Evolutionary conservation across 768 basidiomycete species (phyloP).

Genomic region (Kwoniella pini): DNA sequence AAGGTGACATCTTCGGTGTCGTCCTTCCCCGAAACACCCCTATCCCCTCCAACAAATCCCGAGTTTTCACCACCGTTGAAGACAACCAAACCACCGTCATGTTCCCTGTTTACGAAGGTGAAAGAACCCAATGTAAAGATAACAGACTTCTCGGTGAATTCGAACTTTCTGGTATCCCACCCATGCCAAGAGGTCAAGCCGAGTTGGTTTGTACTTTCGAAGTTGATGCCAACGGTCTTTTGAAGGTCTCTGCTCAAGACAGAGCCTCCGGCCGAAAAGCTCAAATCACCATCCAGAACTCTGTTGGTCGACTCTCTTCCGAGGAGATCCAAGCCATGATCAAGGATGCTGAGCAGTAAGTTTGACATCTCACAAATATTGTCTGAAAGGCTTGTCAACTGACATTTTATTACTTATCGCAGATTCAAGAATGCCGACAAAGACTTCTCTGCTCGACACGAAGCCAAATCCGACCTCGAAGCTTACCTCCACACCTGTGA

Average conservation of each 20-base stretch:
- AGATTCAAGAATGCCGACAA: conserved; percentile 60
- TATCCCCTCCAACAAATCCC: conserved; percentile 98
- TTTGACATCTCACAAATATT: conserved; percentile 64
- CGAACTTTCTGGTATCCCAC: conserved; percentile 97
- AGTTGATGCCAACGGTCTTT: conserved; percentile 97
- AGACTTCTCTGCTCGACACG: conserved; percentile 96
- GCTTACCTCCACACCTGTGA: conserved; percentile 90
- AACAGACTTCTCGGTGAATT: conserved; percentile 99
- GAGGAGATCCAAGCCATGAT: conserved; percentile 99
- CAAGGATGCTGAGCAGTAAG: conserved; percentile 96
- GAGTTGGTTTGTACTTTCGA: conserved; percentile 99
- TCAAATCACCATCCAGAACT: conserved; percentile 94
- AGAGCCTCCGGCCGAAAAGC: conserved; percentile 99
- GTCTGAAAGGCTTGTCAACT: neutral
- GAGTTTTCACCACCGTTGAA: conserved; percentile 99
- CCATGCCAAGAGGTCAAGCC: conserved; percentile 98
- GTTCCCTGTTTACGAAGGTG: conserved; percentile 99
- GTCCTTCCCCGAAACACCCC: conserved; percentile 99
- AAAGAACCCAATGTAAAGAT: conserved; percentile 99
- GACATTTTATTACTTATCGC: neutral
- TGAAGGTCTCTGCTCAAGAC: conserved; percentile 98
- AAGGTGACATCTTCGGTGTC: conserved; percentile 99
- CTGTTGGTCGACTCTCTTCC: conserved; percentile 94
- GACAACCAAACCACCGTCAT: conserved; percentile 99
- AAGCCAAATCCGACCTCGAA: conserved; percentile 97